Percentiles rank a stretch among this genome's conserved stretches.
Evolutionary conservation across 2,329 filamentous ascomycete genomes (phyloP).

Genomic region (Penicillium sp.): DNA sequence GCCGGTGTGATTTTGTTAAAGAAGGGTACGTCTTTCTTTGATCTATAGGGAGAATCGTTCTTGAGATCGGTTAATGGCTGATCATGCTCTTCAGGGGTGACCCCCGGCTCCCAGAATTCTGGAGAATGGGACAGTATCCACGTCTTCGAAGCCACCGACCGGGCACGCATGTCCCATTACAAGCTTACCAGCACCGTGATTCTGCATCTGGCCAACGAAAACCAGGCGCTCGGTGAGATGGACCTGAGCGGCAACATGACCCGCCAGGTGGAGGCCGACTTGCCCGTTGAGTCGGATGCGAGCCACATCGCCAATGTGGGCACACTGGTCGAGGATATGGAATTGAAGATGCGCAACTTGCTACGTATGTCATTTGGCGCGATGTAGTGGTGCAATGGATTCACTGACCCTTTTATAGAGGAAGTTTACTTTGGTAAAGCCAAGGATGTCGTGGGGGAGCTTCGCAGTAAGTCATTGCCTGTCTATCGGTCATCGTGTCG

Average conservation of each 20-base stretch:
- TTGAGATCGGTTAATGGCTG: constrained; percentile 2
- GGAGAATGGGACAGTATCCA: constrained; percentile 98
- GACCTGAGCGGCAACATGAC: constrained; percentile 98
- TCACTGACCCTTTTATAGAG: constrained; percentile 45
- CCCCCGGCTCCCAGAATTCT: constrained; percentile 62
- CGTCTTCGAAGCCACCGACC: constrained; percentile 94
- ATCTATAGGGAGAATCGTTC: too few species aligned
- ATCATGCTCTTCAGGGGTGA: constrained; percentile 51
- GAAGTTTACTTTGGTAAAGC: constrained; percentile 99
- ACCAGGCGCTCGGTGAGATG: constrained; percentile 69
- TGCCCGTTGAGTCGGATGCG: constrained; percentile 82
- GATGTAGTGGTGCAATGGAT: not conserved
- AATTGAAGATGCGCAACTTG: constrained; percentile 97
- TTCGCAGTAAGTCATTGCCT: constrained; percentile 61
- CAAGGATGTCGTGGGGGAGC: constrained; percentile 93
- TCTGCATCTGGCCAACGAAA: constrained; percentile 70
- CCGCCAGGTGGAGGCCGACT: constrained; percentile 86
- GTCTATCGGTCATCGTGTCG: not conserved
- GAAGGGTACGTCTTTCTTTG: constrained; percentile 61
- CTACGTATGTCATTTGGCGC: constrained; percentile 51
- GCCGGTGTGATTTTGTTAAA: constrained; percentile 93
- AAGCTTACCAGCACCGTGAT: constrained; percentile 97
- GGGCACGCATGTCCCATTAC: constrained; percentile 88
- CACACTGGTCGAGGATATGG: constrained; percentile 95
- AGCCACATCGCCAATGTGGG: constrained; percentile 96